Evolutionary conservation across 2,329 filamentous ascomycete genomes (phyloP), one percentile per base, ranked within the genome.

Genomic region (Aspergillus uvarum): DNA sequence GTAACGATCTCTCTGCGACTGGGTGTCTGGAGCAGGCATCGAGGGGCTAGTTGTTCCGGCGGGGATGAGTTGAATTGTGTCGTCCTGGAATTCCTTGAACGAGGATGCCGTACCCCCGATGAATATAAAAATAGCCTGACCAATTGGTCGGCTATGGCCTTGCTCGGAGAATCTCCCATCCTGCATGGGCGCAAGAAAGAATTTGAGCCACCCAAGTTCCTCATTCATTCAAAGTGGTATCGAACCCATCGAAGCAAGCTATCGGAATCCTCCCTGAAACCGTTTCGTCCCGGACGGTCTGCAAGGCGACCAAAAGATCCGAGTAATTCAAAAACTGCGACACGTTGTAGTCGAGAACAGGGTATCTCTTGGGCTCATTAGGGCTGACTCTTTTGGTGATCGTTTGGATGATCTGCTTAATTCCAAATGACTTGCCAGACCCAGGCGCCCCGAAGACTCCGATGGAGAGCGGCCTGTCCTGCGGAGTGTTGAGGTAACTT

Each of bases 121-220:
- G 24, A 60, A 60, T 1, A 60, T 12, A 16, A 57, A 60, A 2
- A 60, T 58, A 2, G 54, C 49, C 0, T 19, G 10, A 4, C 59
- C 59, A 24, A 60, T 14, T 6, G 47, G 59, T 3, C n/a, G 50
- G 8, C 5, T 29, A 3, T n/a, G 5, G 19, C 59, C 50, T 1
- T 50, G n/a, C 11, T 60, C 50, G 4, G 32, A 8, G n/a, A 48
- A 60, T n/a, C 47, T 16, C 4, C 59, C 54, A 32, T 60, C 59
- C 6, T 60, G 26, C 59, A 60, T 60, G 0, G 59, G 59, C 1
- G 59, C 50, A 0, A 60, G 54, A 32, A 60, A 54, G 31, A 57
- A 57, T 19, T 51, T 29, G 4, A 60, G 47, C 59, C 59, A 60
- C 19, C 59, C 59, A 3, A 57, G 10, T 5, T 51, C 22, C n/a